Evolutionary conservation across 306 rosid genomes (phyloP).

Genomic region (Heteromeles arbutifolia): DNA sequence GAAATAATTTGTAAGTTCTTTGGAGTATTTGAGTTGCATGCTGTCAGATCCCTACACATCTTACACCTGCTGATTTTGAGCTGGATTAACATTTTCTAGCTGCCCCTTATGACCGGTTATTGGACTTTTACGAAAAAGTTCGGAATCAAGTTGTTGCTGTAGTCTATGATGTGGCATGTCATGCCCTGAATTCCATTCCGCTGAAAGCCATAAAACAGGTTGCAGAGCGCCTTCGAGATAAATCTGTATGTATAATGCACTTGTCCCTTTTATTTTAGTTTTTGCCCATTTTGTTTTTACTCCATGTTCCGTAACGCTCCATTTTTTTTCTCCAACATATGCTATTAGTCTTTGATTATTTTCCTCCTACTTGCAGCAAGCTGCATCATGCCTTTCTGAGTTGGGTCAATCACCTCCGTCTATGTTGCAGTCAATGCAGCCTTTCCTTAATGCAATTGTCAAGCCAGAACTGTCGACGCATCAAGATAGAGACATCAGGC

Average conservation of each 20-base stretch:
- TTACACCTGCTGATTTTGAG: slow-evolving; percentile 24
- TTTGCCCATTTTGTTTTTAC: slow-evolving; percentile 8
- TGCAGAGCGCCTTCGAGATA: slow-evolving; percentile 93
- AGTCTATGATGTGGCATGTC: slow-evolving; percentile 81
- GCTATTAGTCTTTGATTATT: neutral
- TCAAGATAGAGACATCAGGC: no score
- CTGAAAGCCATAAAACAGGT: slow-evolving; percentile 77
- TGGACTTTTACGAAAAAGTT: slow-evolving; percentile 88
- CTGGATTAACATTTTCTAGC: slow-evolving; percentile 45
- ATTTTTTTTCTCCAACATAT: neutral
- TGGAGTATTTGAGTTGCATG: neutral
- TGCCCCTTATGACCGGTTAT: slow-evolving; percentile 83
- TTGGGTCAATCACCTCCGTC: slow-evolving; percentile 85
- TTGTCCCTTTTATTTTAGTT: slow-evolving; percentile 2
- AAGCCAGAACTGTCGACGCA: no score
- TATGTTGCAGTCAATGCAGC: slow-evolving; percentile 70
- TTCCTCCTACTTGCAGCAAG: slow-evolving; percentile 58
- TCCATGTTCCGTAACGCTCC: neutral
- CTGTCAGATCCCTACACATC: neutral
- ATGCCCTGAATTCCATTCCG: slow-evolving; percentile 51
- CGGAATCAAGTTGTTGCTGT: slow-evolving; percentile 95
- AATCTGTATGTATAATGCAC: slow-evolving; percentile 56
- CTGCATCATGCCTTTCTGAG: slow-evolving; percentile 72
- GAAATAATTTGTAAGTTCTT: slow-evolving; percentile 65
- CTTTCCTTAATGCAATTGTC: slow-evolving; percentile 62